A percentile compares a stretch with the other conserved stretches of the same genome.
These are phyloP conservation scores for Sphagnum magellanicum DNA, from an alignment of 228 moss, liverwort and hornwort genomes.

Conservation along the genomic window DNA sequence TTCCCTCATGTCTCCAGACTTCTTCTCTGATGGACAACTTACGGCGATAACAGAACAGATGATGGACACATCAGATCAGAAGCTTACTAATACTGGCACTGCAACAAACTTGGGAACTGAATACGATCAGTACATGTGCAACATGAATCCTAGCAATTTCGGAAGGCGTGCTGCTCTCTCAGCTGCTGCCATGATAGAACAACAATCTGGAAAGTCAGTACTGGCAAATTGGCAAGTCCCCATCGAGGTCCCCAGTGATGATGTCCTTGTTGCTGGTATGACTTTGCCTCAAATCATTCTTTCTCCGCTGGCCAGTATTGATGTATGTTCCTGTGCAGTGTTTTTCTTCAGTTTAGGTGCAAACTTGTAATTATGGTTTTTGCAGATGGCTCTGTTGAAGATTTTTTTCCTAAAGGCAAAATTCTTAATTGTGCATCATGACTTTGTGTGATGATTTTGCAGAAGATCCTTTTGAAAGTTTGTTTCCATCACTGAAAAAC, in stretches of 20 bases:
- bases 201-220: slow-evolving; percentile 7
- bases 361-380: too few relatives aligned
- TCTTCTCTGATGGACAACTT: slow-evolving; percentile 28
- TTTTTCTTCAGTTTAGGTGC: too few relatives aligned
- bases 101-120: slow-evolving; percentile 25
- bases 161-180: slow-evolving; percentile 43
- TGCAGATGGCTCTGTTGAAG: not conserved
- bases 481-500: slow-evolving; percentile 21
- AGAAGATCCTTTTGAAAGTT: slow-evolving; percentile 23
- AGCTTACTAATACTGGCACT: slow-evolving; percentile 5
- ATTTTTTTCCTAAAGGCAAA: too few relatives aligned
- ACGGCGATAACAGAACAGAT: slow-evolving; percentile 38
- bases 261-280: too few relatives aligned
- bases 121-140: slow-evolving; percentile 33
- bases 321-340: not conserved
- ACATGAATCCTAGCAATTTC: slow-evolving; percentile 39
- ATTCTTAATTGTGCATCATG: too few relatives aligned
- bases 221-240: not conserved
- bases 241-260: too few relatives aligned
- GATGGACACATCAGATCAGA: slow-evolving; percentile 43
- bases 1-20: slow-evolving; percentile 10
- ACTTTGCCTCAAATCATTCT: too few relatives aligned
- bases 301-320: not conserved
- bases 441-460: too few relatives aligned
- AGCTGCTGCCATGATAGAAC: slow-evolving; percentile 30